Evolutionary conservation across 139 green algal species (phyloP).

Genomic region (Haematococcus lacustris): DNA sequence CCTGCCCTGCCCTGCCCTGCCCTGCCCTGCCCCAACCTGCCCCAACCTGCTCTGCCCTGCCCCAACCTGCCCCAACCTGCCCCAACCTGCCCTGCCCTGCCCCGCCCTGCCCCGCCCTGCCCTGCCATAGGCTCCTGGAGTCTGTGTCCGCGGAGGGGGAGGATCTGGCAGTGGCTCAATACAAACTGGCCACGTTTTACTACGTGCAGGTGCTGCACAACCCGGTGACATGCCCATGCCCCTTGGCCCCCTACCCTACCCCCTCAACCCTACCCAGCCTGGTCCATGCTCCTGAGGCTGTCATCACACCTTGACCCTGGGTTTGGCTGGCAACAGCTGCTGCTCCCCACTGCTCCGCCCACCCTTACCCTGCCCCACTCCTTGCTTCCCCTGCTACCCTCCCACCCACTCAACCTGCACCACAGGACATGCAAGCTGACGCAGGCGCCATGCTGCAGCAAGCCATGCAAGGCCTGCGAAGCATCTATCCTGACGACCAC

Average conservation of each 20-base stretch:
- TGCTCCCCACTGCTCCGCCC: neutral
- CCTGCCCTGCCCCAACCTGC: too few relatives aligned
- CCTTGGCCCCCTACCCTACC: neutral
- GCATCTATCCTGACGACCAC: constrained; percentile 29
- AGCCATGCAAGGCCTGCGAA: constrained; percentile 14
- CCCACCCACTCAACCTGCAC: too few relatives aligned
- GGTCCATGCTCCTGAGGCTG: too few relatives aligned
- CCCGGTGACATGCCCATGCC: neutral
- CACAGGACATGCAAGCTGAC: constrained; percentile 39
- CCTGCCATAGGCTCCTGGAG: constrained; percentile 11
- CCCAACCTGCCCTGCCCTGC: too few relatives aligned
- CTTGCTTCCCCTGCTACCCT: neutral
- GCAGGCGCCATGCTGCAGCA: constrained; percentile 14
- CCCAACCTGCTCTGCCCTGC: too few relatives aligned
- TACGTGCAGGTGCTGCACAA: constrained; percentile 19
- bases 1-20: too few relatives aligned
- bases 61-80: too few relatives aligned
- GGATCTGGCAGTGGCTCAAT: constrained; percentile 35
- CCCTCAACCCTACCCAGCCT: neutral
- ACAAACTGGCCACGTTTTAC: constrained; percentile 48
- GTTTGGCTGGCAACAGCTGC: neutral
- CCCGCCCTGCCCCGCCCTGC: too few relatives aligned
- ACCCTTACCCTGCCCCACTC: neutral
- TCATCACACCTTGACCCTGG: too few relatives aligned
- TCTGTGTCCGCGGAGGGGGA: constrained; percentile 10